Percentiles rank a stretch among this genome's conserved stretches.
Evolutionary conservation across 1,284 basidiomycete species (phyloP).

Genomic region (Coniferiporia sulphurascens): DNA sequence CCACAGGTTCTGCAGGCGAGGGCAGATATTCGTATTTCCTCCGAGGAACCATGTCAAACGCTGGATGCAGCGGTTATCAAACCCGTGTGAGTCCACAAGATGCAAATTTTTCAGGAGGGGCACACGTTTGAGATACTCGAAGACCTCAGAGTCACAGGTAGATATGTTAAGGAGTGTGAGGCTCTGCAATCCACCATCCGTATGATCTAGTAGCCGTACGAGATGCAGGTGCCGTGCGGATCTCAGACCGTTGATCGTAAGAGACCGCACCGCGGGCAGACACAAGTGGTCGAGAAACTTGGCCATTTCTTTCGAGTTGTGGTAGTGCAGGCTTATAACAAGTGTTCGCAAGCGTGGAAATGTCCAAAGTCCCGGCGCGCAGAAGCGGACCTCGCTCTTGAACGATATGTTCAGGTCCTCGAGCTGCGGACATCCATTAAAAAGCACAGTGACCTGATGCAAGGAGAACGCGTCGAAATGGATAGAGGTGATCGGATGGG

Average conservation of each 20-base stretch:
- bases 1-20: slow-evolving; percentile 8
- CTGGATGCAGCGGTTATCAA: slow-evolving; percentile 4
- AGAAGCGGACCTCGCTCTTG: background rate
- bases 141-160: slow-evolving; percentile 3
- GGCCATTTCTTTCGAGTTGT: slow-evolving; percentile 4
- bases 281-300: slow-evolving; percentile 8
- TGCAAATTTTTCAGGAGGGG: slow-evolving; percentile 2
- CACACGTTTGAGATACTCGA: slow-evolving; percentile 9
- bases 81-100: slow-evolving; percentile 7
- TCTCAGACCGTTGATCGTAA: slow-evolving; percentile 5
- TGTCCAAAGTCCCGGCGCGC: slow-evolving; percentile 2
- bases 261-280: background rate
- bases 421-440: slow-evolving; percentile 10
- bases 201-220: slow-evolving; percentile 6
- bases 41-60: slow-evolving; percentile 4
- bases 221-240: slow-evolving; percentile 2
- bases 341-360: slow-evolving; percentile 11
- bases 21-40: slow-evolving; percentile 6
- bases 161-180: slow-evolving; percentile 10
- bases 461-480: slow-evolving; percentile 10
- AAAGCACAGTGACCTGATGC: slow-evolving; percentile 8
- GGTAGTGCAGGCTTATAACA: background rate
- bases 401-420: slow-evolving; percentile 11
- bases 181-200: background rate
- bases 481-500: slow-evolving; percentile 11